Evolutionary conservation across 345 rosid genomes (phyloP).

Genomic region (Cochlearia excelsa): DNA sequence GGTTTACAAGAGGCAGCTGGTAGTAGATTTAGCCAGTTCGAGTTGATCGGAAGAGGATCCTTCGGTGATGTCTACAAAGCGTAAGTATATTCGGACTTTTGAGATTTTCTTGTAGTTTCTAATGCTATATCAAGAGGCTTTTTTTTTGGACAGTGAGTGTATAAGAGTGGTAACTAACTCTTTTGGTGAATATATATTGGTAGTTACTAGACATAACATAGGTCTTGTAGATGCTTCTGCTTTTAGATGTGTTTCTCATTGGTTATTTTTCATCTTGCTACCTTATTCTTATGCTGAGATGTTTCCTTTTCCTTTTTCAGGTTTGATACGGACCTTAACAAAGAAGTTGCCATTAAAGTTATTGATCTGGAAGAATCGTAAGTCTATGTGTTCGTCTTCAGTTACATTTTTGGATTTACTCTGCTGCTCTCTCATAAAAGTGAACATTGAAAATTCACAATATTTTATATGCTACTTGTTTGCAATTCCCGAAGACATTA

Average conservation of each 20-base stretch:
- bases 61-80: slow-evolving; percentile 99
- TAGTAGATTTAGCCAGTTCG: slow-evolving; percentile 69
- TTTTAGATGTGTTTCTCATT: background rate
- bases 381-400: slow-evolving; percentile 34
- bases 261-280: background rate
- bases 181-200: background rate
- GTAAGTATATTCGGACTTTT: slow-evolving; percentile 44
- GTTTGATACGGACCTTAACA: slow-evolving; percentile 91
- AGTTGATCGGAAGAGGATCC: slow-evolving; percentile 95
- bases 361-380: slow-evolving; percentile 99
- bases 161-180: no score
- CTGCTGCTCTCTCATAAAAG: slow-evolving; percentile 13
- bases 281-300: slow-evolving; percentile 24
- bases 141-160: slow-evolving; percentile 9
- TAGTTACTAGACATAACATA: background rate
- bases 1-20: slow-evolving; percentile 82
- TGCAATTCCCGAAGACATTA: slow-evolving; percentile 1
- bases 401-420: slow-evolving; percentile 3
- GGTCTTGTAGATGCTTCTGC: background rate
- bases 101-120: background rate
- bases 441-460: slow-evolving; percentile 4
- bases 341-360: slow-evolving; percentile 97
- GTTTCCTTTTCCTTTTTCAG: slow-evolving; percentile 48
- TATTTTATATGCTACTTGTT: slow-evolving; percentile 1
- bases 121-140: background rate